Conservation (phyloP, 768 basidiomycete species). For the Calvatia gigantea region DNA sequence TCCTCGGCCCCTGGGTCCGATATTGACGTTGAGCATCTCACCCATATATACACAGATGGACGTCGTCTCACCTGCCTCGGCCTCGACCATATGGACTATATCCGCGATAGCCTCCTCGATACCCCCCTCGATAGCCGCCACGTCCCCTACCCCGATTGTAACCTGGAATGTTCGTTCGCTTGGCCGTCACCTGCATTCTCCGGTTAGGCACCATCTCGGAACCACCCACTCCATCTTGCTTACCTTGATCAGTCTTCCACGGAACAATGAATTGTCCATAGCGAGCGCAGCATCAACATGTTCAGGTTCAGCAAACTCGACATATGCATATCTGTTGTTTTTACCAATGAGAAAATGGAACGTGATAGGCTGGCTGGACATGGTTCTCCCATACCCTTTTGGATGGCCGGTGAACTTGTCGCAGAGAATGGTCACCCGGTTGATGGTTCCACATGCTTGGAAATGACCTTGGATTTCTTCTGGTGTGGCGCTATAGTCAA, state of each 20-base stretch:
- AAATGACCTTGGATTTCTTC: conserved; percentile 99
- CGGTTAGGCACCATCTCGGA: background rate
- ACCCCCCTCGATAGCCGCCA: conserved; percentile 51
- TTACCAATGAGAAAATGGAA: background rate
- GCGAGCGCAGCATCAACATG: conserved; percentile 89
- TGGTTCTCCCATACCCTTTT: conserved; percentile 66
- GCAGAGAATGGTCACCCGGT: conserved; percentile 97
- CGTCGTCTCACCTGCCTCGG: conserved; percentile 65
- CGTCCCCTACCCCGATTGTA: conserved; percentile 83
- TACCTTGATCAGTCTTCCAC: conserved; percentile 90
- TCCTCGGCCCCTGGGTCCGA: conserved; percentile 45
- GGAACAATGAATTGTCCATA: conserved; percentile 95
- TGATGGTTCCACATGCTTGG: conserved; percentile 96
- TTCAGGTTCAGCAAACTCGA: conserved; percentile 94
- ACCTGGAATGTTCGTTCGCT: conserved; percentile 94
- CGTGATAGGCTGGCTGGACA: conserved; percentile 1
- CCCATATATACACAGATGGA: background rate
- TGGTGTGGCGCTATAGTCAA: conserved; percentile 95
- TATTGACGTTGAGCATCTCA: background rate
- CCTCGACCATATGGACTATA: conserved; percentile 59
- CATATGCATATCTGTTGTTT: conserved; percentile 83
- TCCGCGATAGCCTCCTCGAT: conserved; percentile 48
- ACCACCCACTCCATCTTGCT: background rate
- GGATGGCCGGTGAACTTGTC: conserved; percentile 99
- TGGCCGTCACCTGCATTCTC: conserved; percentile 75